Percentiles rank a stretch among this genome's conserved stretches.
Conservation (phyloP, 2,329 filamentous ascomycete species). For the Blastomyces parvus region DNA sequence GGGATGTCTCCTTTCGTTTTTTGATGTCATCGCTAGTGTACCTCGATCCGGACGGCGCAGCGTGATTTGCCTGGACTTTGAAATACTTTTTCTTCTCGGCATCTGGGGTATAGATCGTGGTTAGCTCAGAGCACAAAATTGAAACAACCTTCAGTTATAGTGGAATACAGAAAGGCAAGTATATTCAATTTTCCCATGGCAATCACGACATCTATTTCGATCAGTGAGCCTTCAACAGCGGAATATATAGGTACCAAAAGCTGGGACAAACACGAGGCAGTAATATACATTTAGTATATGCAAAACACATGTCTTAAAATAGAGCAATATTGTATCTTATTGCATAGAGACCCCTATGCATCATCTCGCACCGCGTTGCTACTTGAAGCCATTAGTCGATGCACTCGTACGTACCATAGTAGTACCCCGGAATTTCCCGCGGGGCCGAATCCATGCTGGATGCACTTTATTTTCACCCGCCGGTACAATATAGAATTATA, state of each 20-base stretch:
- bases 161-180: neutral
- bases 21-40: conserved; percentile 14
- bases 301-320: neutral
- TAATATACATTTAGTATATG: neutral
- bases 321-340: neutral
- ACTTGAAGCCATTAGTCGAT: neutral
- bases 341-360: neutral
- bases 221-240: neutral
- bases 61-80: conserved; percentile 49
- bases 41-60: conserved; percentile 35
- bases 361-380: neutral
- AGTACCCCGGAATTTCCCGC: conserved; percentile 44
- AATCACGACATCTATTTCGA: neutral
- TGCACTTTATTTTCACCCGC: neutral
- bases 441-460: neutral
- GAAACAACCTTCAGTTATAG: neutral
- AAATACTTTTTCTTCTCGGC: conserved; percentile 56
- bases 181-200: neutral
- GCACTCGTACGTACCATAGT: conserved; percentile 38
- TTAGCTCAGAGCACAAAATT: neutral
- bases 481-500: too few relatives aligned
- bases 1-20: conserved; percentile 3
- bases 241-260: neutral
- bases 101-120: conserved; percentile 20
- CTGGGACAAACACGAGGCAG: neutral